Conservation (phyloP, 2,329 filamentous ascomycete species). For the Pseudogymnoascus sp. region DNA sequence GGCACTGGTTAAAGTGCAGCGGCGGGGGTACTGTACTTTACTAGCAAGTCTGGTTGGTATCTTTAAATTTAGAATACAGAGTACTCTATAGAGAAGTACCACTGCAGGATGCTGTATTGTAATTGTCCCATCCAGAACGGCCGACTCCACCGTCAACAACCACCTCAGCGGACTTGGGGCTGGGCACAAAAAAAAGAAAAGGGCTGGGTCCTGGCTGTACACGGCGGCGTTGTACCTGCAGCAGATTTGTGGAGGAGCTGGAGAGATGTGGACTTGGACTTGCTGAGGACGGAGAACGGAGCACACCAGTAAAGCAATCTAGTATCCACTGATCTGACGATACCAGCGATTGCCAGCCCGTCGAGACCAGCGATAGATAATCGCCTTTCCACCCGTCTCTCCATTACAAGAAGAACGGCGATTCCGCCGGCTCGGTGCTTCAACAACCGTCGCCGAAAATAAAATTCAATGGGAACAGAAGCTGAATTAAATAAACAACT, state of each 20-base stretch:
- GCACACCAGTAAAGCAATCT: background rate
- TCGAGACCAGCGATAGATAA: background rate
- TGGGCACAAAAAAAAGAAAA: constrained; percentile 1
- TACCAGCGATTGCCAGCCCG: background rate
- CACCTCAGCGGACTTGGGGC: background rate
- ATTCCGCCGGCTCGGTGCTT: background rate
- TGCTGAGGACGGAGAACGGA: background rate
- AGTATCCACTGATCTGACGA: background rate
- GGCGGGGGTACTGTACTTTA: background rate
- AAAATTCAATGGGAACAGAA: background rate
- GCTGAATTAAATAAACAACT: background rate
- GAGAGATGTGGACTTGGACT: background rate
- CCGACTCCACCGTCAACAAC: background rate
- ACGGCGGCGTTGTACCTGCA: background rate
- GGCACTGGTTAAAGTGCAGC: too few relatives aligned
- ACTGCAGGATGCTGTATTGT: background rate
- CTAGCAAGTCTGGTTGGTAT: background rate
- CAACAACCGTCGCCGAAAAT: background rate
- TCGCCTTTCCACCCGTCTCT: background rate
- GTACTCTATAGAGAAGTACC: background rate
- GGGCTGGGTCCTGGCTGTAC: constrained; percentile 1
- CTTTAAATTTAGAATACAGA: background rate
- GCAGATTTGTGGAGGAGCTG: background rate
- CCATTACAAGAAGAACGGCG: background rate
- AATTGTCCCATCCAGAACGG: background rate